phyloP scores from a whole-genome alignment of 2,329 filamentous ascomycete species.

The Cytospora leucostoma region DNA sequence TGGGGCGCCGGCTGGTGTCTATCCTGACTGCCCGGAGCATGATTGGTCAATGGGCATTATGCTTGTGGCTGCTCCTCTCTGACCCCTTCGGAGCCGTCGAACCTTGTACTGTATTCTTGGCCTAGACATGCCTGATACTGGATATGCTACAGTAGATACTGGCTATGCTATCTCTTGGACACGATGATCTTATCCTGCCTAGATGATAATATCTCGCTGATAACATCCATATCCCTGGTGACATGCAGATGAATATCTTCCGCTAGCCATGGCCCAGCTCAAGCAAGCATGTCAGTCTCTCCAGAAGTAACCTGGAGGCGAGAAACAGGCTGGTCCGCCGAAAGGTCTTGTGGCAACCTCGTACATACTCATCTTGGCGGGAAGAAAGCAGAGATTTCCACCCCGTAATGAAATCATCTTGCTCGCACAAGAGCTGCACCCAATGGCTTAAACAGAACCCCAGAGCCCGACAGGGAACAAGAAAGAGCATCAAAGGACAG shows the following conservation, averaged over 20 bases:
- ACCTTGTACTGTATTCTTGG: background rate
- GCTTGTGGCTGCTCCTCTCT: background rate
- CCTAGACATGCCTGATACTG: background rate
- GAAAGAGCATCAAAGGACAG: background rate
- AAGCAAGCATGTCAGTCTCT: background rate
- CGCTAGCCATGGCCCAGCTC: background rate
- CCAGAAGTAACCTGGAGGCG: background rate
- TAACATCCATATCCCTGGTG: background rate
- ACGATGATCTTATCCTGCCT: background rate
- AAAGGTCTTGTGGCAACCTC: background rate
- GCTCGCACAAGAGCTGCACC: background rate
- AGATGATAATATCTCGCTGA: background rate
- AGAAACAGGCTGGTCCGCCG: background rate
- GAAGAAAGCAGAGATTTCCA: background rate
- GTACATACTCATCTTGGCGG: slow-evolving; percentile 1
- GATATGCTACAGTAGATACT: background rate
- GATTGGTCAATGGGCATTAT: background rate
- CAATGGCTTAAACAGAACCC: background rate
- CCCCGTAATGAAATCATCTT: background rate
- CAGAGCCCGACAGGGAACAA: background rate
- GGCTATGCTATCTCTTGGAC: background rate
- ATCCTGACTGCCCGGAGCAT: background rate
- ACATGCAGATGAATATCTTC: background rate
- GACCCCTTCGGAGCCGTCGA: background rate
- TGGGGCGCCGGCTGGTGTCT: background rate